phyloP scores from a whole-genome alignment of 2,329 filamentous ascomycete genomes.

The Oidium heveae region DNA sequence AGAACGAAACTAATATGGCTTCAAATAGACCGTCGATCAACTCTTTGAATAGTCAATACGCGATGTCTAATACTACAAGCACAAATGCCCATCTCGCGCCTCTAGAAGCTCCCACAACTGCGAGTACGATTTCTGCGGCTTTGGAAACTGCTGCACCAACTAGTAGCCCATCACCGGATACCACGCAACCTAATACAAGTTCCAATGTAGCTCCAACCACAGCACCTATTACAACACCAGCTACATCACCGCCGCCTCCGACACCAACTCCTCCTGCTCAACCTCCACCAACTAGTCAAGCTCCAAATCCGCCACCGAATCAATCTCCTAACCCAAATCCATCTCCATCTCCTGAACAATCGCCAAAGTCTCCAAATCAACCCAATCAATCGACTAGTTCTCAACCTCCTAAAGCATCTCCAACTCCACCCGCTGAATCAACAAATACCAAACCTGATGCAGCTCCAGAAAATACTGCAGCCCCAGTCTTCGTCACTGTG shows the following conservation, averaged over 20 bases:
- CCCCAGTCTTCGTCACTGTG: background rate
- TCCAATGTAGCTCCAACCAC: conserved; percentile 5
- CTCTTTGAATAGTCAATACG: conserved; percentile 4
- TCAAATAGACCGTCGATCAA: too few species aligned
- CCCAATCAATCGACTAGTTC: background rate
- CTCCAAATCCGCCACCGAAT: conserved; percentile 4
- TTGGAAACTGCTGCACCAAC: conserved; percentile 1
- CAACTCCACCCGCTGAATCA: background rate
- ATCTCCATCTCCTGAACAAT: conserved; percentile 1
- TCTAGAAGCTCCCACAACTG: conserved; percentile 5
- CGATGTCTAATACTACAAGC: conserved; percentile 11
- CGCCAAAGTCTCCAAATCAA: background rate
- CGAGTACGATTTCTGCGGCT: background rate
- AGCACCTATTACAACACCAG: conserved; percentile 10
- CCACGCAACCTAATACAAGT: background rate
- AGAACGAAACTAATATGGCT: too few species aligned
- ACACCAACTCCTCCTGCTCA: background rate
- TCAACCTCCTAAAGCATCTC: background rate
- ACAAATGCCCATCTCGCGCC: conserved; percentile 5
- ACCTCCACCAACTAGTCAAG: background rate
- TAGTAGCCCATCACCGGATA: background rate
- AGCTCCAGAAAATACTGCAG: background rate
- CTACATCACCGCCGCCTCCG: conserved; percentile 5
- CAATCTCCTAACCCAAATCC: conserved; percentile 7
- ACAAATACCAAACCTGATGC: background rate